These are phyloP conservation scores for Sclerotinia borealis DNA, from an alignment of 2,329 filamentous ascomycete species.

Conservation along the genomic window DNA sequence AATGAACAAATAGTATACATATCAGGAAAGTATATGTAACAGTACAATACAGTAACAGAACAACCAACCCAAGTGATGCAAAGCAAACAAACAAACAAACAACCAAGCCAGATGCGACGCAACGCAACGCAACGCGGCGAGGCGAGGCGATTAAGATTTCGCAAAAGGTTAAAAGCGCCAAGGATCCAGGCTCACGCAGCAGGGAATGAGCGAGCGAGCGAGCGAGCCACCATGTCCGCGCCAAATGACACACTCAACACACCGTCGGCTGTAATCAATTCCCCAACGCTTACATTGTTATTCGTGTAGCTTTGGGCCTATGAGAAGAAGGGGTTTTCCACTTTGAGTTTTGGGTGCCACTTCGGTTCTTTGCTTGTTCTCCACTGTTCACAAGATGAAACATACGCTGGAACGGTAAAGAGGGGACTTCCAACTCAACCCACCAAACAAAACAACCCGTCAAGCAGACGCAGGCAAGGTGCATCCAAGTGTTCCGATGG, in stretches of 20 bases:
- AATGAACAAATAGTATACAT: no score
- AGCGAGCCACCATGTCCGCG: no score
- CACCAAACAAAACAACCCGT: no score
- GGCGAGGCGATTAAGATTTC: not conserved
- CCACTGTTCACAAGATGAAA: constrained; percentile 11
- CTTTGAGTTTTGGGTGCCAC: not conserved
- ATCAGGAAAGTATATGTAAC: no score
- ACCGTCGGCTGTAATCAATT: not conserved
- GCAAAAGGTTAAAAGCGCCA: not conserved
- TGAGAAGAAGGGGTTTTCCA: not conserved
- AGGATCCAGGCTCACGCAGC: not conserved
- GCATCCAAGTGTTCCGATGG: not conserved
- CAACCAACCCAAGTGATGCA: no score
- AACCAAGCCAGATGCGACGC: no score
- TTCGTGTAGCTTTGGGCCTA: not conserved
- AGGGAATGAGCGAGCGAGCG: no score
- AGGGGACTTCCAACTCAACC: no score
- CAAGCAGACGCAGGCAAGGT: not conserved
- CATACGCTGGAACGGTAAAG: constrained; percentile 8
- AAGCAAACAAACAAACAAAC: no score
- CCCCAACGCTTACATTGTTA: not conserved
- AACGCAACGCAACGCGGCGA: no score
- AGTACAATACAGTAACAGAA: no score
- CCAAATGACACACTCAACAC: constrained; percentile 1
- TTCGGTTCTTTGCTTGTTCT: not conserved